Percentiles rank a stretch among this genome's conserved stretches.
Evolutionary conservation across 805 yeast species (phyloP).

Genomic region (Zygosaccharomyces bailii): DNA sequence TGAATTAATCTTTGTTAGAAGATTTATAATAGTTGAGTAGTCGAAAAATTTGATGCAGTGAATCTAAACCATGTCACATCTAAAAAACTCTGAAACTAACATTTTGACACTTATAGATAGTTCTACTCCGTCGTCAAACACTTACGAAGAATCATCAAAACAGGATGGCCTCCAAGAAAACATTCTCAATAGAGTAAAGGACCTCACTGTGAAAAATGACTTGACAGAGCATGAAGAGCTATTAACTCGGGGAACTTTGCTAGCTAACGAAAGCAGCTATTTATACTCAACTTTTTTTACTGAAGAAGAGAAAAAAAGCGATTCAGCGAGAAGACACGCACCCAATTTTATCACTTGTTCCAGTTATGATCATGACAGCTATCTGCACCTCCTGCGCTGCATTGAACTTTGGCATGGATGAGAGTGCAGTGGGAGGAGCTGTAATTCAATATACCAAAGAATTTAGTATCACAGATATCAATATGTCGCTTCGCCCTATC

Average conservation of each 20-base stretch:
- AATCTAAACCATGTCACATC: no score
- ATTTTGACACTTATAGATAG: no score
- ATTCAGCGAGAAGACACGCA: constrained; percentile 46
- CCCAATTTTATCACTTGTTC: constrained; percentile 46
- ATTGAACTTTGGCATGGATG: constrained; percentile 72
- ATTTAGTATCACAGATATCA: constrained; percentile 43
- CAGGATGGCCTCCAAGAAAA: no score
- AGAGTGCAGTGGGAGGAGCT: constrained; percentile 68
- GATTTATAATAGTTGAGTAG: no score
- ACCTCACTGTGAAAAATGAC: constrained; percentile 11
- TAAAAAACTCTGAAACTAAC: no score
- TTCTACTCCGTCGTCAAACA: no score
- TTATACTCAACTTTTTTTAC: constrained; percentile 39
- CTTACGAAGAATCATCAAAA: no score
- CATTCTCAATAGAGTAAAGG: constrained; percentile 16
- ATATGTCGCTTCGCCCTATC: constrained; percentile 61
- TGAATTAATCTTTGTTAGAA: no score
- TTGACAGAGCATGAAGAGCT: constrained; percentile 34
- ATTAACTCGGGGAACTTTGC: constrained; percentile 51
- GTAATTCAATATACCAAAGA: constrained; percentile 48
- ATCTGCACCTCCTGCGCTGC: constrained; percentile 53
- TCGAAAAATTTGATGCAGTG: no score
- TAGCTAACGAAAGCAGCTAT: constrained; percentile 49
- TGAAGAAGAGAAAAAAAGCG: constrained; percentile 32
- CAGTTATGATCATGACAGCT: constrained; percentile 56